Base-by-base conservation (phyloP, 1,284 basidiomycete species). In the Ganoderma leucocontextum region DNA sequence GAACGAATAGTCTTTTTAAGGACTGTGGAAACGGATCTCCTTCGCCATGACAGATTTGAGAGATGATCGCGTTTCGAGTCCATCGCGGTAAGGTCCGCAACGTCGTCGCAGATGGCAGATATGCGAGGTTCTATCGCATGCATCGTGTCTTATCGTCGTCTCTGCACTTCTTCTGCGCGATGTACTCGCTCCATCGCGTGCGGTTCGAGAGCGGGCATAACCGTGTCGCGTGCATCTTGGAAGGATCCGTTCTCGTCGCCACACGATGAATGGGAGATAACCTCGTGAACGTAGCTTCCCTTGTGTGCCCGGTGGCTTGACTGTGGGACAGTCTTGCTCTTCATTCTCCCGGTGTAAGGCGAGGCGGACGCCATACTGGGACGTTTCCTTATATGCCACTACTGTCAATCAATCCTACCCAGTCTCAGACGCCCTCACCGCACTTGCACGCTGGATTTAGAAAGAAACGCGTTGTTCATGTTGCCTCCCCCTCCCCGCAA, bases 281-380 rank as follows among this genome's bases (percentile, higher is more conserved):
- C 53, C 9, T 35, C 7, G 17, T 35, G 53, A 19, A 17, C 29
- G 53, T 33, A 12, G 5, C 22, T 25, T 15, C 17, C 53, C 33
- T 55, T 33, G 15, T 38, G 55, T 58, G 55, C 55, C 55, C 55
- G 55, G 55, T 58, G 55, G 55, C 55, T 38, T n/a, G 55, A n/a
- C 36, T 38, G 55, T 38, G 55, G 36, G 55, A 58, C 35, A 4
- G n/a, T 13, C 22, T 6, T 1, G 9, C 3, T 58, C 6, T 19
- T 36, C 8, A 8, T 36, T 25, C 17, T 36, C 2, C 29, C 8
- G 10, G 53, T 36, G 5, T 3, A 25, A 36, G 25, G 29, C 13
- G 29, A 53, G 25, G 29, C 2, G 25, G 2, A 53, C 15, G 17
- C 15, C 29, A 17, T 57, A n/a, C 53, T 5, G 8, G 53, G 53